These are phyloP conservation scores for Termitomyces sp. DNA, from an alignment of 768 basidiomycete genomes.

Conservation along the genomic window DNA sequence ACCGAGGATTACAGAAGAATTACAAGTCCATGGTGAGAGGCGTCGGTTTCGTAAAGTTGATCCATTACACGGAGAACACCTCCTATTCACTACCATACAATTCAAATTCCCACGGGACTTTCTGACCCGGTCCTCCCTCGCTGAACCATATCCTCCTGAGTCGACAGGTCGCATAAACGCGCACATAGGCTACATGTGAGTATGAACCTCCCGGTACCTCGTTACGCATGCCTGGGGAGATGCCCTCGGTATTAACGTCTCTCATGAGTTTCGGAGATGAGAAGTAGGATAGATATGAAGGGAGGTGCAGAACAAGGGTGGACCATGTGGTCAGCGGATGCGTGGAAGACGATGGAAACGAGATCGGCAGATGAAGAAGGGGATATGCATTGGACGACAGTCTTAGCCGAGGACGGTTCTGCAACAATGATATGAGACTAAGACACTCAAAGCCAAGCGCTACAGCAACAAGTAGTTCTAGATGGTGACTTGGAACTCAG, in stretches of 20 bases:
- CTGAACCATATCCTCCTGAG: slow-evolving; percentile 76
- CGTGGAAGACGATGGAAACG: slow-evolving; percentile 55
- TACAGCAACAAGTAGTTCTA: neutral
- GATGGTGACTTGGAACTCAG: neutral
- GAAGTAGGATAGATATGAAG: slow-evolving; percentile 59
- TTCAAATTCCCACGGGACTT: slow-evolving; percentile 74
- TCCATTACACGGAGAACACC: neutral
- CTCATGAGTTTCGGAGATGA: slow-evolving; percentile 39
- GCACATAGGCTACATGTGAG: slow-evolving; percentile 68
- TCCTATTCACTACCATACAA: slow-evolving; percentile 39
- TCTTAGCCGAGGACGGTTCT: slow-evolving; percentile 57
- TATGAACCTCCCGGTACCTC: slow-evolving; percentile 50
- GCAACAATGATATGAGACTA: slow-evolving; percentile 3
- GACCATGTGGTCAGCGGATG: slow-evolving; percentile 67
- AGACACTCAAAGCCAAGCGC: too few relatives aligned
- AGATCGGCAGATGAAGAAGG: slow-evolving; percentile 67
- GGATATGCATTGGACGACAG: slow-evolving; percentile 37
- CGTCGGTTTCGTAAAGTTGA: neutral
- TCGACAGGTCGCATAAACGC: slow-evolving; percentile 76
- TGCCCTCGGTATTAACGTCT: slow-evolving; percentile 16
- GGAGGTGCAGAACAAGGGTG: slow-evolving; percentile 59
- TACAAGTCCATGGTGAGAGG: too few relatives aligned
- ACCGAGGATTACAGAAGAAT: neutral
- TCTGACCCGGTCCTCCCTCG: slow-evolving; percentile 47
- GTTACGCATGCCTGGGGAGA: slow-evolving; percentile 14